phyloP scores from a whole-genome alignment of 805 yeast species.

The Starmera caribaea region DNA sequence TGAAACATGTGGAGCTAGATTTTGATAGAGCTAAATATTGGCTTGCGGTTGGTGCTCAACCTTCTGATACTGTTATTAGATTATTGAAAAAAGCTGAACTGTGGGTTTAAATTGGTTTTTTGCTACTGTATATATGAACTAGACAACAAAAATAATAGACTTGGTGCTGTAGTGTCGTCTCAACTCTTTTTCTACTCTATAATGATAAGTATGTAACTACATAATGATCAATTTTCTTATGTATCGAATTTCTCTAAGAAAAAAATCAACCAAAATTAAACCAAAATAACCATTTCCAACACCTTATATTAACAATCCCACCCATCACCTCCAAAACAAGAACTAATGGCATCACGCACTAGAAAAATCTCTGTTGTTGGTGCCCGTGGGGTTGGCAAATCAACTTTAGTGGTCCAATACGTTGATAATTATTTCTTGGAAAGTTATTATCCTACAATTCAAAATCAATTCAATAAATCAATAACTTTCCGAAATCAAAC shows the following conservation, averaged over 20 bases:
- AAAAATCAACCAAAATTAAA: too few species aligned
- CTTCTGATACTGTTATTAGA: conserved; percentile 70
- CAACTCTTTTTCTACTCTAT: too few species aligned
- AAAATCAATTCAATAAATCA: conserved; percentile 69
- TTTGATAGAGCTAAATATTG: conserved; percentile 88
- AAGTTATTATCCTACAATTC: conserved; percentile 84
- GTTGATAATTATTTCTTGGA: conserved; percentile 87
- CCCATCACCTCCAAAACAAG: background rate
- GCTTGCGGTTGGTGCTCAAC: conserved; percentile 97
- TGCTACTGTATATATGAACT: too few species aligned
- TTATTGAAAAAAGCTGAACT: conserved; percentile 74
- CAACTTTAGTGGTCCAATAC: conserved; percentile 75
- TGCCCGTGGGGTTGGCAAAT: conserved; percentile 80
- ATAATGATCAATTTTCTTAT: too few species aligned
- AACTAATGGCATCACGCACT: conserved; percentile 24
- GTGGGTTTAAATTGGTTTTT: conserved; percentile 13
- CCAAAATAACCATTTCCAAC: background rate
- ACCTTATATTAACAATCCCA: background rate
- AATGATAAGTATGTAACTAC: too few species aligned
- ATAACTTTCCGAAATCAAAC: conserved; percentile 63
- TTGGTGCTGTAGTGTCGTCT: too few species aligned
- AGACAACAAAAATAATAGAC: too few species aligned
- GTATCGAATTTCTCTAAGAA: too few species aligned
- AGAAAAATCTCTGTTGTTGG: conserved; percentile 84
- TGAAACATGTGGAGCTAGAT: conserved; percentile 76